Base-by-base conservation (phyloP, 495 filamentous ascomycete species). In the Chaetomium cochliodes region DNA sequence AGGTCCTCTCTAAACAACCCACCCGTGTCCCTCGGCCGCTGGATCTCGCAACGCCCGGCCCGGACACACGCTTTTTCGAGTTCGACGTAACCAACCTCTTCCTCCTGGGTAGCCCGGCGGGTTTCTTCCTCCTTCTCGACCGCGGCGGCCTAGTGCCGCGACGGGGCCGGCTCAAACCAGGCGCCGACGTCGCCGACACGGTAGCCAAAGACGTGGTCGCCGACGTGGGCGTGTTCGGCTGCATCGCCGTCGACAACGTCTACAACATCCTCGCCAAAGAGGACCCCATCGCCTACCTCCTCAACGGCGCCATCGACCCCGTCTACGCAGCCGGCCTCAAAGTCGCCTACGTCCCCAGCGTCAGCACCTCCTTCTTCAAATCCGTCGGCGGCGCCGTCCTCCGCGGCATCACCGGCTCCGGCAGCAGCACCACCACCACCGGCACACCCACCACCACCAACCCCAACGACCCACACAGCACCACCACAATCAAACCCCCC, bases 61-160 rank as follows among this genome's bases (percentile, higher is more conserved):
- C 79, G 20, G 84, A 86, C 71, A 82, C 70, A 73, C 88, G 63
- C n/a, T 84, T 88, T 50, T 94, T 98, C 70, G 89, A 96, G 66
- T 98, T 98, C 70, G 86, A 97, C 73, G 96, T 92, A 0, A 90
- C 84, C 62, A 91, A 91, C 66, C 81, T 98, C 11, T 97, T 97
- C 80, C 84, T 96, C 55, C 89, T 88, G 62, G 94, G 94, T n/a
- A 96, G 92, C 63, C 94, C 94, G 0, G 90, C 88, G 6, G 93
- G 88, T 0, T 97, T 98, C 78, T 98, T 98, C 76, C 76, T 98
- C 2, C 80, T 97, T 9, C 83, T 98, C 11, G 93, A 97, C 67
- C 87, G 87, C 77, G 92, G 89, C 25, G 84, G 79, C 23, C 81
- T 97, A n/a, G 75, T 92, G 16, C 94, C 94, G 15, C 88, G 94